Evolutionary conservation across 2,329 filamentous ascomycete genomes (phyloP), one percentile per base, ranked within the genome.

Genomic region (Neopestalotiopsis clavispora): DNA sequence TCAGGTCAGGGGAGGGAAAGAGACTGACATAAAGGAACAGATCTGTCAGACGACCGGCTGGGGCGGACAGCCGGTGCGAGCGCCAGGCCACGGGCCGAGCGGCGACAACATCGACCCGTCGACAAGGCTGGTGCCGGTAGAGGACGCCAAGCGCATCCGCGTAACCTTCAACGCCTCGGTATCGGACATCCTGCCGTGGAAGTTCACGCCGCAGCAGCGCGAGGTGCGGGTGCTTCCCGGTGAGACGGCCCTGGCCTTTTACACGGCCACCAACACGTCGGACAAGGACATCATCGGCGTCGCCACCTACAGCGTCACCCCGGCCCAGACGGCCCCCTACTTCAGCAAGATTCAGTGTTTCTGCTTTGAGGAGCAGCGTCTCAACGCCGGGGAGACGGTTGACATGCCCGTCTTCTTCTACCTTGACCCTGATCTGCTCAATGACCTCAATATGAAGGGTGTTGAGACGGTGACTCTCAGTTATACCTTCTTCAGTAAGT

Each of bases 331-430:
- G 59, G 95, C 96, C 58, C 95, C 94, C 1, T 99, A 99, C 80
- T 99, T 99, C 79, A 97, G 93, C 88, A 99, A 99, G 87, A 99
- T 99, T 60, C 96, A 99, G 82, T 99, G 96, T 78, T 99, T 99
- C 82, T 99, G 96, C 81, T 99, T 99, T 76, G 96, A 99, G 84
- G 95, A 94, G 82, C 96, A 99, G 86, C 88, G 97, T 71, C 82
- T 99, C 73, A 95, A 96, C 78, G 95, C 95, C 5, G 95, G 95
- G 59, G 97, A 99, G 86, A 96, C 94, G 59, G 96, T 99, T 67
- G 96, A 99, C 80, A 99, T 99, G 97, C 97, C 96, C 0, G 97
- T 99, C 0, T 99, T 99, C 82, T 99, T 99, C 83, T 99, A 98
- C 81, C 92, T 99, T 73, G 96, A 99, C 78, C 96, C 96, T 0